phyloP scores from a whole-genome alignment of 2,329 filamentous ascomycete species.

The Talaromyces sp. region DNA sequence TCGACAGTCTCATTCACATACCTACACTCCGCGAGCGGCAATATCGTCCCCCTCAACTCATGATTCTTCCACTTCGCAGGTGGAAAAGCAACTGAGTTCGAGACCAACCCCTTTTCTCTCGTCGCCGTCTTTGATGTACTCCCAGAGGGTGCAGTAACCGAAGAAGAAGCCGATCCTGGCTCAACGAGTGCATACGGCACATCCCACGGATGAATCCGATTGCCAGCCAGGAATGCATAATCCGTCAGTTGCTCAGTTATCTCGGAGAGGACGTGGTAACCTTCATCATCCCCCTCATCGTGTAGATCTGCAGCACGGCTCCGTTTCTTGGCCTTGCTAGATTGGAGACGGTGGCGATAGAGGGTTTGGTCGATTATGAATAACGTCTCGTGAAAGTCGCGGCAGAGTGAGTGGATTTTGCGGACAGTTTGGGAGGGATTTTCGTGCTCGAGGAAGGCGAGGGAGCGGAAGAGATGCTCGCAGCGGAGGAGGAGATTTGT shows the following conservation, averaged over 20 bases:
- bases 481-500: slow-evolving; percentile 12
- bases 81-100: background rate
- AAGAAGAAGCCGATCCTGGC: background rate
- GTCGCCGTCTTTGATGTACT: background rate
- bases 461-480: slow-evolving; percentile 4
- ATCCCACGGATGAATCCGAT: slow-evolving; percentile 9
- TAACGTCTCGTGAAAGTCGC: slow-evolving; percentile 7
- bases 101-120: background rate
- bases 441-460: slow-evolving; percentile 4
- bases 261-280: slow-evolving; percentile 7
- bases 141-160: background rate
- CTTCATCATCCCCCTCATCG: background rate
- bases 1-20: background rate
- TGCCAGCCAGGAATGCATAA: background rate
- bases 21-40: background rate
- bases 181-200: background rate
- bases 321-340: background rate
- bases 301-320: background rate
- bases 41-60: background rate
- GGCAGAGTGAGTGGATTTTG: background rate
- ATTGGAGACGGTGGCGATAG: background rate
- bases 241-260: slow-evolving; percentile 10
- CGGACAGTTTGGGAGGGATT: background rate
- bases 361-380: slow-evolving; percentile 11
- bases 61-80: slow-evolving; percentile 5